A percentile compares a stretch with the other conserved stretches of the same genome.
Evolutionary conservation across 805 yeast genomes (phyloP).

Genomic region (Priceomyces castillae): DNA sequence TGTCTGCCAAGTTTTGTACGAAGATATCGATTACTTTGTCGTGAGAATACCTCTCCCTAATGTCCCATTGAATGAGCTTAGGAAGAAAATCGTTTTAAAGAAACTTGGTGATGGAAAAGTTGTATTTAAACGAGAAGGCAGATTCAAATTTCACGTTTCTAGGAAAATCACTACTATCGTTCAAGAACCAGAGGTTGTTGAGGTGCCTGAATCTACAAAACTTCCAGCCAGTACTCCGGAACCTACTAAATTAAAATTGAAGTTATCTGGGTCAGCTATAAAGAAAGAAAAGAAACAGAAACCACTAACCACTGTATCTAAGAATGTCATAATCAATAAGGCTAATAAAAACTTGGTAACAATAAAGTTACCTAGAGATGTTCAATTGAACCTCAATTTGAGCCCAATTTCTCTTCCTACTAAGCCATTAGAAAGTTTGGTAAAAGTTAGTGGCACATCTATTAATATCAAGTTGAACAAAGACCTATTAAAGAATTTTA

Average conservation of each 20-base stretch:
- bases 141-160: conserved; percentile 47
- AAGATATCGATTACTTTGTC: conserved; percentile 55
- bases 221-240: background rate
- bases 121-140: conserved; percentile 59
- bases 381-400: background rate
- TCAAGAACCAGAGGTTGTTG: background rate
- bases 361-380: background rate
- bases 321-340: background rate
- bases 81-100: conserved; percentile 60
- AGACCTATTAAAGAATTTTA: background rate
- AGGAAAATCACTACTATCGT: conserved; percentile 5
- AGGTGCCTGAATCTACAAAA: conserved; percentile 1
- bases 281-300: background rate
- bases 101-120: conserved; percentile 51
- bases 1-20: conserved; percentile 62
- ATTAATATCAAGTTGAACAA: conserved; percentile 1
- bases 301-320: background rate
- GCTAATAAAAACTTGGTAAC: background rate
- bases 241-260: background rate
- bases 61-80: conserved; percentile 41
- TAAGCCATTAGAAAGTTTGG: background rate
- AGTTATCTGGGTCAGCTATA: background rate
- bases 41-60: conserved; percentile 68
- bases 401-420: background rate
- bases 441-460: conserved; percentile 3